Percentiles rank a stretch among this genome's conserved stretches.
Evolutionary conservation across 2,329 filamentous ascomycete genomes (phyloP).

Genomic region (Paraphoma chrysanthemicola): DNA sequence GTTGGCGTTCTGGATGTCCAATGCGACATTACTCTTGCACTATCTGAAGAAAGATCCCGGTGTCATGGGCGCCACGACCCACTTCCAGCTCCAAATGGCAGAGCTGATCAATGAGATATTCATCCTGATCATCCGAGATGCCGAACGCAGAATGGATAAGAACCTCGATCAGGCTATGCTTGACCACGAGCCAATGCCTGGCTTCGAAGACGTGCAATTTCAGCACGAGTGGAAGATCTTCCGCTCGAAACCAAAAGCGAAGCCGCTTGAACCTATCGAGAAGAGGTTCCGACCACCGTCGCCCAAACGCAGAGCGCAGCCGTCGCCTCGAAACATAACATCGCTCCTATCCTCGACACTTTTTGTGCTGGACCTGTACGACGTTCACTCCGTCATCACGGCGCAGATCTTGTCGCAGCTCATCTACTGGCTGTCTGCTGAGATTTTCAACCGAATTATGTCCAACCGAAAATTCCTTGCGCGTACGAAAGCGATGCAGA

Average conservation of each 20-base stretch:
- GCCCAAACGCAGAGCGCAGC: slow-evolving; percentile 88
- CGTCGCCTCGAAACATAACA: slow-evolving; percentile 92
- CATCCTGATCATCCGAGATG: slow-evolving; percentile 94
- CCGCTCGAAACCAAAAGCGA: slow-evolving; percentile 86
- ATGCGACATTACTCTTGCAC: slow-evolving; percentile 91
- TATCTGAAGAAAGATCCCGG: slow-evolving; percentile 95
- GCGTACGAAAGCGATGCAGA: slow-evolving; percentile 98
- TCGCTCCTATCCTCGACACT: slow-evolving; percentile 93
- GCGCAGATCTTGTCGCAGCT: slow-evolving; percentile 91
- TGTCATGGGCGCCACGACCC: slow-evolving; percentile 77
- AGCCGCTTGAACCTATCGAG: slow-evolving; percentile 82
- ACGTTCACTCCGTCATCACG: slow-evolving; percentile 96
- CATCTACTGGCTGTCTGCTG: slow-evolving; percentile 93
- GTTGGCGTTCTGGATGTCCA: slow-evolving; percentile 97
- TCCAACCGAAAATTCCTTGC: slow-evolving; percentile 93
- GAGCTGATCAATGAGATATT: slow-evolving; percentile 99
- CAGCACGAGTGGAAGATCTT: slow-evolving; percentile 99
- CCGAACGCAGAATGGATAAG: slow-evolving; percentile 94
- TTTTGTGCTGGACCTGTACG: slow-evolving; percentile 97
- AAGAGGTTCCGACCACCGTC: slow-evolving; percentile 92
- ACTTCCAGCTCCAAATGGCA: slow-evolving; percentile 91
- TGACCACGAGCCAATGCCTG: slow-evolving; percentile 96
- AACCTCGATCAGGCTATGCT: slow-evolving; percentile 92
- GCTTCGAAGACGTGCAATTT: slow-evolving; percentile 95
- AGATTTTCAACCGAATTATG: slow-evolving; percentile 98